phyloP scores from a whole-genome alignment of 805 yeast genomes.

The Wickerhamomyces ciferrii region DNA sequence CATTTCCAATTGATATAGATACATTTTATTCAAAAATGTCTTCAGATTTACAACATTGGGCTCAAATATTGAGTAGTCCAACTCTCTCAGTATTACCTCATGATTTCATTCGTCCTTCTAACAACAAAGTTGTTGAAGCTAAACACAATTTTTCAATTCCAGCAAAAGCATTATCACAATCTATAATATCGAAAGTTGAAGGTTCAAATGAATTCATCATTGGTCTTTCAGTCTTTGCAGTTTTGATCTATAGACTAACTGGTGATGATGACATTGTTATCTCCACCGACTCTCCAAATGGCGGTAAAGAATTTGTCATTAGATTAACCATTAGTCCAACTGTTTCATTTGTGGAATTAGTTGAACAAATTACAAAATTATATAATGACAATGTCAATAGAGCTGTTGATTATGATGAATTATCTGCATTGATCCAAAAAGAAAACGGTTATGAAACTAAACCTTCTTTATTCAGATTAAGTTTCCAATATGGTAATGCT shows the following conservation, averaged over 20 bases:
- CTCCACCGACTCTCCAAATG: conserved; percentile 51
- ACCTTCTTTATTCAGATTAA: conserved; percentile 57
- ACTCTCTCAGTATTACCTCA: conserved; percentile 85
- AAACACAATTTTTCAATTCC: conserved; percentile 33
- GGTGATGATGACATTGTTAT: conserved; percentile 94
- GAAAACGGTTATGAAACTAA: conserved; percentile 45
- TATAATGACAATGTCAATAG: conserved; percentile 25
- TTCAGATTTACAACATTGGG: conserved; percentile 49
- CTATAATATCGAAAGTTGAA: conserved; percentile 14
- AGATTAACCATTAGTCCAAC: conserved; percentile 56
- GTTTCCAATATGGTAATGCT: conserved; percentile 42
- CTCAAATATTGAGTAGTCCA: conserved; percentile 61
- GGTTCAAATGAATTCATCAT: conserved; percentile 37
- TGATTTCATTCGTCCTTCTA: conserved; percentile 76
- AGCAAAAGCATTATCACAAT: conserved; percentile 18
- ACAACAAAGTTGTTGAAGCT: conserved; percentile 64
- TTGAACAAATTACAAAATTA: conserved; percentile 36
- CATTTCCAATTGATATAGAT: too few species aligned
- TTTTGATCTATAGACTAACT: conserved; percentile 71
- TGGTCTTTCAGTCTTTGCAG: conserved; percentile 62
- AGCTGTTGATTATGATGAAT: conserved; percentile 46
- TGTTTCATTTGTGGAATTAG: conserved; percentile 48
- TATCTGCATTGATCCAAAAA: conserved; percentile 46
- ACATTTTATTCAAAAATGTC: too few species aligned
- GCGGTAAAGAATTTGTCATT: conserved; percentile 47